Base-by-base conservation (phyloP, 805 yeast species). In the Candida palmyrensis region DNA sequence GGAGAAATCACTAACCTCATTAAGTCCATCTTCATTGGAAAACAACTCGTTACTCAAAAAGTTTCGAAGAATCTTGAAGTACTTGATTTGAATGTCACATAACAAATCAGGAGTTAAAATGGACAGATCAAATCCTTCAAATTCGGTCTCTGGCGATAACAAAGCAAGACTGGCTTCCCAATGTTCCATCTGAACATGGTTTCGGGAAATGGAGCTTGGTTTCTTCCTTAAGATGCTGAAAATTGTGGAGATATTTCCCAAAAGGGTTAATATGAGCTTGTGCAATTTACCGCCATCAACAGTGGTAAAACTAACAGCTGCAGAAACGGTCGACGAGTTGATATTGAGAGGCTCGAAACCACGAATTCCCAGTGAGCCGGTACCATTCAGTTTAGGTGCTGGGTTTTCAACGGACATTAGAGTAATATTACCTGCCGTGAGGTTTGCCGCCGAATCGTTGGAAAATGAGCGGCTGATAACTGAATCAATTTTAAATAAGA, bases 401-500 rank as follows among this genome's bases (percentile, higher is more conserved):
- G 23, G 23, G 11, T 21, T 21, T 21, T 21, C 10, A 11, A 21
- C 11, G n/a, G n/a, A n/a, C n/a, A n/a, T n/a, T n/a, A n/a, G n/a
- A n/a, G n/a, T n/a, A n/a, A n/a, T n/a, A n/a, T n/a, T n/a, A n/a
- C n/a, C n/a, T n/a, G n/a, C n/a, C n/a, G n/a, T n/a, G n/a, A n/a
- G n/a, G n/a, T n/a, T n/a, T n/a, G n/a, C n/a, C n/a, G n/a, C n/a
- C n/a, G n/a, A n/a, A n/a, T n/a, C n/a, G n/a, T n/a, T n/a, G 9
- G 23, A 11, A 11, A 21, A 21, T 21, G 23, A 21, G 9, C 11
- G 23, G 24, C 50, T 50, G 39, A 60, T 32, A 27, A 49, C 44
- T 36, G 60, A 43, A 48, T 68, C 66, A 34, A 60, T 57, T 37
- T 66, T 73, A 13, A 69, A 44, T 26, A 79, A 57, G 11, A 88